Percentiles rank a stretch among this genome's conserved stretches.
These are phyloP conservation scores for Dactylis glomerata DNA, from an alignment of 176 grass and related monocot genomes.

Conservation along the genomic window DNA sequence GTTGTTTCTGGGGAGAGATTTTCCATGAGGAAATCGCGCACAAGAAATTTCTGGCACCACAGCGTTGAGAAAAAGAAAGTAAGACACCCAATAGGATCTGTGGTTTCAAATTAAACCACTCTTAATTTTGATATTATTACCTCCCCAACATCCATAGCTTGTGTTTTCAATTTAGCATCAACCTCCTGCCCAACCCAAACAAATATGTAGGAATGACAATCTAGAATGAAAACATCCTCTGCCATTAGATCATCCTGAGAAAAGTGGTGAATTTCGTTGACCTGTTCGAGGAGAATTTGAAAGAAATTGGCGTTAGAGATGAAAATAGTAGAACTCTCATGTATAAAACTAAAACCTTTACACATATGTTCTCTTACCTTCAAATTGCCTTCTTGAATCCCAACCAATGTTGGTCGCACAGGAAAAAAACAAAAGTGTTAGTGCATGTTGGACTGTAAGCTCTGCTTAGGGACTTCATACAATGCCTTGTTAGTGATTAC, in stretches of 20 bases:
- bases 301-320: constrained; percentile 21
- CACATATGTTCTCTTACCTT: constrained; percentile 39
- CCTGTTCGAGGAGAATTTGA: constrained; percentile 44
- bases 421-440: not conserved
- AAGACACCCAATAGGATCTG: not conserved
- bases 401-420: not conserved
- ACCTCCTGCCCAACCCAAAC: constrained; percentile 91
- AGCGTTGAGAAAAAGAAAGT: constrained; percentile 1
- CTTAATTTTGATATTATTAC: constrained; percentile 39
- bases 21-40: constrained; percentile 78
- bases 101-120: not conserved
- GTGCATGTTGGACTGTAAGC: constrained; percentile 15
- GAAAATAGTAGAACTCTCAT: not conserved
- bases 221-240: constrained; percentile 86
- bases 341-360: constrained; percentile 11
- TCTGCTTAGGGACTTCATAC: not conserved
- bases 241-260: constrained; percentile 92
- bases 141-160: constrained; percentile 82
- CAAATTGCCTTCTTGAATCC: constrained; percentile 51
- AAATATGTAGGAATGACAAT: constrained; percentile 75
- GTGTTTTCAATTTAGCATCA: constrained; percentile 58
- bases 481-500: constrained; percentile 35
- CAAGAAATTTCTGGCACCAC: constrained; percentile 79
- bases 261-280: constrained; percentile 86
- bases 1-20: constrained; percentile 80